Evolutionary conservation across 2,329 filamentous ascomycete species (phyloP).

Genomic region (Fusarium miscanthi): DNA sequence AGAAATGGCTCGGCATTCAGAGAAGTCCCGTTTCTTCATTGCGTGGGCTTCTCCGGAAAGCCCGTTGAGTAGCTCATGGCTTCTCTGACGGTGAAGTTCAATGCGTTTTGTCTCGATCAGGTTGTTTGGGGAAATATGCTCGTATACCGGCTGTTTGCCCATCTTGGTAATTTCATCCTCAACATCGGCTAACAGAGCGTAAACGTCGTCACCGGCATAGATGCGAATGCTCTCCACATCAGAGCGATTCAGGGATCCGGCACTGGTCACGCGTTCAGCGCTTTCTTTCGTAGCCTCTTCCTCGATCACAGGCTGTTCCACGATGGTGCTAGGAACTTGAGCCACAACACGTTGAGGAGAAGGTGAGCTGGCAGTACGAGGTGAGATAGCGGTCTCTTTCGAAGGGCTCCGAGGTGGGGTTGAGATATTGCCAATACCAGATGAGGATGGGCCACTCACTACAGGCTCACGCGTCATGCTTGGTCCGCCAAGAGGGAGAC

Average conservation of each 20-base stretch:
- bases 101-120: slow-evolving; percentile 48
- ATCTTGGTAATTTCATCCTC: slow-evolving; percentile 60
- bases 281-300: slow-evolving; percentile 48
- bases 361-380: slow-evolving; percentile 53
- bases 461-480: slow-evolving; percentile 53
- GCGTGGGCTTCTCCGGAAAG: slow-evolving; percentile 37
- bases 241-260: slow-evolving; percentile 48
- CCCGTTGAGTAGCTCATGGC: slow-evolving; percentile 62
- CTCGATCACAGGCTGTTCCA: slow-evolving; percentile 62
- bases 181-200: slow-evolving; percentile 73
- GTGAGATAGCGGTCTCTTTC: slow-evolving; percentile 52
- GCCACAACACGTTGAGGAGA: slow-evolving; percentile 64
- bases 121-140: slow-evolving; percentile 7
- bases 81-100: slow-evolving; percentile 60
- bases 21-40: slow-evolving; percentile 40
- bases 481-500: slow-evolving; percentile 53
- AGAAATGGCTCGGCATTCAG: slow-evolving; percentile 36
- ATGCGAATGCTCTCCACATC: slow-evolving; percentile 74
- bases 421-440: slow-evolving; percentile 57
- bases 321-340: slow-evolving; percentile 66
- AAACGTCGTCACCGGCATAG: slow-evolving; percentile 75
- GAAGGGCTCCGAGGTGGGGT: slow-evolving; percentile 70
- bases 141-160: slow-evolving; percentile 38
- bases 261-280: slow-evolving; percentile 43
- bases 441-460: slow-evolving; percentile 52